A percentile compares a stretch with the other conserved stretches of the same genome.
Evolutionary conservation across 139 green algal genomes (phyloP).

Genomic region (Zygnema cylindricum): DNA sequence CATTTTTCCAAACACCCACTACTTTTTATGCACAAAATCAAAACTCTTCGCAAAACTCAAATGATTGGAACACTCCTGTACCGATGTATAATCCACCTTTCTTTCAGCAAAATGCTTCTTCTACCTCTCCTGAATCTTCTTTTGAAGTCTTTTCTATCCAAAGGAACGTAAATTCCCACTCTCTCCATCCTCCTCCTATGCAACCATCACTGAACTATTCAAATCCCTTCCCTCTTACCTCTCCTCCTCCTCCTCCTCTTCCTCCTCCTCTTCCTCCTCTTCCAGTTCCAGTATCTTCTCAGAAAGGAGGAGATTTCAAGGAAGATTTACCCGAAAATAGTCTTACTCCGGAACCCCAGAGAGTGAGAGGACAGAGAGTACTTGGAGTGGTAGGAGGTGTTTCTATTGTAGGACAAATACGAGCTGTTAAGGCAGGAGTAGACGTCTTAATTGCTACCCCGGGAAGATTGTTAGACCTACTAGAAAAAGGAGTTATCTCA

Average conservation of each 20-base stretch:
- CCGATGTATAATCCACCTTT: too few species aligned
- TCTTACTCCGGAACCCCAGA: too few species aligned
- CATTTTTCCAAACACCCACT: too few species aligned
- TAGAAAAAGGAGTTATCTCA: slow-evolving; percentile 71
- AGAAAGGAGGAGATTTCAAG: too few species aligned
- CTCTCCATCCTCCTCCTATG: not conserved
- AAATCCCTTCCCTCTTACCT: not conserved
- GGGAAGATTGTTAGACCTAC: slow-evolving; percentile 87
- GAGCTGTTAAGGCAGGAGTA: slow-evolving; percentile 3
- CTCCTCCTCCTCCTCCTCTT: not conserved
- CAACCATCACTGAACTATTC: not conserved
- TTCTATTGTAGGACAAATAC: slow-evolving; percentile 3
- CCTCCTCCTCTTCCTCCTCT: not conserved
- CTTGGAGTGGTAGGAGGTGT: slow-evolving; percentile 32
- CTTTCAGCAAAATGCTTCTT: too few species aligned
- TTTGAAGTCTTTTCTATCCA: too few species aligned
- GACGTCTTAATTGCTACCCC: slow-evolving; percentile 87
- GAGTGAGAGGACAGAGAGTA: not conserved
- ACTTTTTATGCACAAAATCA: too few species aligned
- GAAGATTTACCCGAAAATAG: too few species aligned
- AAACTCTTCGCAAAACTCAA: too few species aligned
- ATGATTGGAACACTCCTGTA: too few species aligned
- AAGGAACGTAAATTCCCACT: too few species aligned
- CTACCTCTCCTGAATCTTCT: too few species aligned
- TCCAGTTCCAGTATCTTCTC: not conserved